These are phyloP conservation scores for Pharnaceum exiguum DNA, from an alignment of 148 eudicot species.

Conservation along the genomic window DNA sequence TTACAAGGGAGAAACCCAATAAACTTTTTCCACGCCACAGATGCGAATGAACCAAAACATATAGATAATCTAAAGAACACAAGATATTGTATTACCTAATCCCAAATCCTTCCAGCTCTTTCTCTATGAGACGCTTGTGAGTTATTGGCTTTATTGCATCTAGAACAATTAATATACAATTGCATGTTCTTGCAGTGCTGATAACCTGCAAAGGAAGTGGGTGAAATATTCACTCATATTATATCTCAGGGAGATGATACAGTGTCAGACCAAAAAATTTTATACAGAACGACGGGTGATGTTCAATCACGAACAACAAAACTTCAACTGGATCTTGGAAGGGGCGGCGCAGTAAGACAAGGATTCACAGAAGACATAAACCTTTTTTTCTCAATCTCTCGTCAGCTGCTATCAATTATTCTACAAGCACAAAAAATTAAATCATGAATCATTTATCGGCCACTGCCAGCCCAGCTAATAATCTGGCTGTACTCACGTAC, in stretches of 20 bases:
- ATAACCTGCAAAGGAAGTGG: slow-evolving; percentile 59
- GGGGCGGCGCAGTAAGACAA: background rate
- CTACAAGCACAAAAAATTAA: too few relatives aligned
- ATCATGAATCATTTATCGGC: too few relatives aligned
- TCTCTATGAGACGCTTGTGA: slow-evolving; percentile 96
- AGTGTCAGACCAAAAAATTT: too few relatives aligned
- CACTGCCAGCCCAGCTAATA: too few relatives aligned
- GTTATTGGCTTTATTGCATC: slow-evolving; percentile 99
- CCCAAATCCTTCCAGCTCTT: slow-evolving; percentile 99
- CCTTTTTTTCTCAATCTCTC: background rate
- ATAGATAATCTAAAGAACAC: background rate
- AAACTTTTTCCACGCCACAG: too few relatives aligned
- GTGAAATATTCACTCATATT: background rate
- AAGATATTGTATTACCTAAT: slow-evolving; percentile 57
- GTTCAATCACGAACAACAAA: background rate
- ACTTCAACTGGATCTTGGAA: background rate
- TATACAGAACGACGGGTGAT: background rate
- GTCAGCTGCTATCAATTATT: too few relatives aligned
- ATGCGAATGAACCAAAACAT: background rate
- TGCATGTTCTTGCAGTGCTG: slow-evolving; percentile 98
- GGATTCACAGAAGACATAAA: background rate
- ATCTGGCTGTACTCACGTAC: too few relatives aligned
- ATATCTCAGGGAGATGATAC: background rate
- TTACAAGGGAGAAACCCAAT: background rate
- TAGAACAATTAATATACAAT: slow-evolving; percentile 87